Evolutionary conservation across 2,329 filamentous ascomycete genomes (phyloP), one percentile per base, ranked within the genome.

Genomic region (Podosphaera aphanis): DNA sequence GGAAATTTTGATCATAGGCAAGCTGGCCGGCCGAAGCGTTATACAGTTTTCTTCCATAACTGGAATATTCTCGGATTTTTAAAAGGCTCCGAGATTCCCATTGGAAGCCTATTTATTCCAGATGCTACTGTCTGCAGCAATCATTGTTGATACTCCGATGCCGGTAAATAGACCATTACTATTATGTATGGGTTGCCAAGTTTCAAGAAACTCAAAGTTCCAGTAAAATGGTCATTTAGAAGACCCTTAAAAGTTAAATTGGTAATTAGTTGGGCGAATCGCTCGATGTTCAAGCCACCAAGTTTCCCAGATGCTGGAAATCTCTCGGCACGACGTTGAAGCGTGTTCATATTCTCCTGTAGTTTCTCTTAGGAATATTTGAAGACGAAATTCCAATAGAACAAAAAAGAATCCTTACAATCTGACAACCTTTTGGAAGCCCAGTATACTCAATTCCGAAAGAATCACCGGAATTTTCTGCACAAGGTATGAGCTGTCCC

Each of bases 241-340:
- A 65, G 60, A 1, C 57, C 50, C 25, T 29, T 11, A 4, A 56
- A 55, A 20, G 64, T 65, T 52, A 64, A 67, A 47, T 68, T 67
- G 19, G 52, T 49, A 1, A 73, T 53, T 55, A 73, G 72, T 11
- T 59, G 53, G 1, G 61, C 65, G 49, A 74, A 73, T 11, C 57
- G 53, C 38, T 63, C 61, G 49, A 71, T 64, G 50, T 68, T 69
- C 20, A 49, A 51, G 1, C 66, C 69, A 51, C 73, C 70, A 49
- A 70, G 62, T 21, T 29, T n/a, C n/a, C 68, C 67, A 19, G 52
- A 49, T 1, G 63, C 67, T 2, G 68, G 66, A 38, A 70, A 72
- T 20, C 70, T 63, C 49, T 73, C 61, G 0, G 67, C 66, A 55
- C 74, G 71, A 23, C 71, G 63, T 52, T 73, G 69, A 15, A 74